phyloP scores from a whole-genome alignment of 768 basidiomycete genomes.

The Pleurotus ostreatus region DNA sequence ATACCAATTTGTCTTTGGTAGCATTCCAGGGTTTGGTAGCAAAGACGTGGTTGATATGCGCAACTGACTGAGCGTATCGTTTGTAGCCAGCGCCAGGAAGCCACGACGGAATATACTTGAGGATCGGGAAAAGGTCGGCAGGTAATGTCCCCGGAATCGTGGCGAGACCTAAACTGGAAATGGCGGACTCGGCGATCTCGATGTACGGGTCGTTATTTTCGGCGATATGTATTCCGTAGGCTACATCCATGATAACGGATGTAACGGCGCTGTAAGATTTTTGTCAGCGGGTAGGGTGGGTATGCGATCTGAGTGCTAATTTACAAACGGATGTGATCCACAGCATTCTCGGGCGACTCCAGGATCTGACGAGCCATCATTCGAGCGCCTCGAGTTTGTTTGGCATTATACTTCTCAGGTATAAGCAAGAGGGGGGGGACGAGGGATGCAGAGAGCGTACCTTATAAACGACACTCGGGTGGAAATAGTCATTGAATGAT shows the following conservation, averaged over 20 bases:
- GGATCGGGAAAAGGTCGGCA: background rate
- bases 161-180: background rate
- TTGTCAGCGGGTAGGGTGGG: background rate
- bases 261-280: background rate
- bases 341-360: slow-evolving; percentile 1
- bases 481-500: slow-evolving; percentile 22
- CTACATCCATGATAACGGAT: background rate
- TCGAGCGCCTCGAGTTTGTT: background rate
- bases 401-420: background rate
- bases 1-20: background rate
- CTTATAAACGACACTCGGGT: slow-evolving; percentile 13
- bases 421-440: background rate
- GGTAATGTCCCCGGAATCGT: background rate
- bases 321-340: slow-evolving; percentile 6
- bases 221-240: background rate
- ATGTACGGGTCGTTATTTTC: background rate
- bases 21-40: background rate
- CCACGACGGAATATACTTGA: slow-evolving; percentile 5
- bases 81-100: slow-evolving; percentile 5
- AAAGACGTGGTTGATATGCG: background rate
- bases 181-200: background rate
- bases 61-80: background rate
- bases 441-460: background rate
- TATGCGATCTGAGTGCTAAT: too few species aligned
- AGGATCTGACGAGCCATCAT: background rate